Percentiles rank a stretch among this genome's conserved stretches.
phyloP scores from a whole-genome alignment of 495 filamentous ascomycete genomes.

The Aspergillus egyptiacus region DNA sequence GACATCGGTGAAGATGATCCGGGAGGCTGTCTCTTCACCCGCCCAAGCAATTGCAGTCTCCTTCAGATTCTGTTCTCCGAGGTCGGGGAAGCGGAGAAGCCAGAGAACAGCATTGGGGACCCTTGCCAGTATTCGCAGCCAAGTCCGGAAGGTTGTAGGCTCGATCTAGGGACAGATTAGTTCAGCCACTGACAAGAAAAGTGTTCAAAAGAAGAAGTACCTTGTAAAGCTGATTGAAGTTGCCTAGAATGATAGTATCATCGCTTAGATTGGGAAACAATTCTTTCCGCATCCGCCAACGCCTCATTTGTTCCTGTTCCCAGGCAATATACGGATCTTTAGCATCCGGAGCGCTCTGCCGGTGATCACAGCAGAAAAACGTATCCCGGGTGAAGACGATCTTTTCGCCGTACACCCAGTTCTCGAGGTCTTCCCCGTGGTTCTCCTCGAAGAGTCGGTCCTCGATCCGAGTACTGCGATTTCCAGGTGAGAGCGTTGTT shows the following conservation, averaged over 20 bases:
- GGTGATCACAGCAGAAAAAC: conserved; percentile 98
- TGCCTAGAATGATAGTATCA: conserved; percentile 86
- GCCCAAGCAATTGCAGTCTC: conserved; percentile 80
- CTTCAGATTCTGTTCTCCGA: conserved; percentile 80
- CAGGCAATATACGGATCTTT: conserved; percentile 60
- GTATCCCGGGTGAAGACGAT: conserved; percentile 92
- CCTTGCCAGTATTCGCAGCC: conserved; percentile 86
- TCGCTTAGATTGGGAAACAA: conserved; percentile 81
- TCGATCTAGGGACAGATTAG: conserved; percentile 67
- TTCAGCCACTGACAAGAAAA: not conserved
- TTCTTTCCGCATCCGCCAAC: conserved; percentile 94
- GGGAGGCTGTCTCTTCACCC: conserved; percentile 76
- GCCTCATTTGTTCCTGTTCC: conserved; percentile 75
- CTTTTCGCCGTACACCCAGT: conserved; percentile 97
- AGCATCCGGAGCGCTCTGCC: conserved; percentile 80
- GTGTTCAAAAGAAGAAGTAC: conserved; percentile 43
- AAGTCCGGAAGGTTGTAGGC: conserved; percentile 91
- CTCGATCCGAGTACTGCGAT: conserved; percentile 65
- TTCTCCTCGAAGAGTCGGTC: conserved; percentile 67
- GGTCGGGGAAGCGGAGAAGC: conserved; percentile 93
- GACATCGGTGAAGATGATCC: conserved; percentile 94
- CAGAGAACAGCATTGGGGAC: conserved; percentile 88
- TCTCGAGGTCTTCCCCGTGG: conserved; percentile 52
- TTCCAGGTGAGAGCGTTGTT: conserved; percentile 71
- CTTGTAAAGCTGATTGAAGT: conserved; percentile 99